phyloP scores from a whole-genome alignment of 352 stramenopile species.

The Globisporangium iwayamae region DNA sequence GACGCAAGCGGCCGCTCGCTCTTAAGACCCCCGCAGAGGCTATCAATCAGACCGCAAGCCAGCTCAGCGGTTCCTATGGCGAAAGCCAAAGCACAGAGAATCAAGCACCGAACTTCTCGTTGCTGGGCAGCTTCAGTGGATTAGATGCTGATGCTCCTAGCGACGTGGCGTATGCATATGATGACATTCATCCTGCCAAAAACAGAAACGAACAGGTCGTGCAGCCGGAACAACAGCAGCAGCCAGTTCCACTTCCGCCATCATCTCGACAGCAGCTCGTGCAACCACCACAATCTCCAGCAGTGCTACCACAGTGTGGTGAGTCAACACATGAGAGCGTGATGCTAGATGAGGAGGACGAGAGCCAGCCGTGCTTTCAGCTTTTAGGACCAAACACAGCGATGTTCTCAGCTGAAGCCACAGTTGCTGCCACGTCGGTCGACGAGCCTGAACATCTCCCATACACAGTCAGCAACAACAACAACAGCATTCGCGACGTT shows the following conservation, averaged over 20 bases:
- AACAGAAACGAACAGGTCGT: background rate
- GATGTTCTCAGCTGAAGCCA: conserved; percentile 17
- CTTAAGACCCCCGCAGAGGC: background rate
- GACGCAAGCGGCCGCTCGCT: conserved; percentile 13
- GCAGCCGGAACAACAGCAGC: background rate
- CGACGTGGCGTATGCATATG: background rate
- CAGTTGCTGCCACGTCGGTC: background rate
- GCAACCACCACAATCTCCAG: no score
- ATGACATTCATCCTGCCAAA: conserved; percentile 9
- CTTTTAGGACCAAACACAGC: conserved; percentile 28
- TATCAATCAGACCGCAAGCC: background rate
- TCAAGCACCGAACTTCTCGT: conserved; percentile 15
- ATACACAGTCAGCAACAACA: background rate
- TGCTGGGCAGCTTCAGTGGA: conserved; percentile 1
- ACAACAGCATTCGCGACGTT: background rate
- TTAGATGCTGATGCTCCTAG: background rate
- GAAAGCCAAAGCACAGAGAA: conserved; percentile 6
- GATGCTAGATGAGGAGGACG: conserved; percentile 18
- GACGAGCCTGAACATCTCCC: background rate
- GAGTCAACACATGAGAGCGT: conserved; percentile 1
- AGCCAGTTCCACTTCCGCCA: conserved; percentile 4
- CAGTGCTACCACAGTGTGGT: background rate
- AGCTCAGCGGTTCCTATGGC: background rate
- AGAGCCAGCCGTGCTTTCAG: conserved; percentile 48
- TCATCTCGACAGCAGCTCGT: background rate